Base-by-base conservation (phyloP, 768 basidiomycete genomes). In the Leccinum disarticulatum region DNA sequence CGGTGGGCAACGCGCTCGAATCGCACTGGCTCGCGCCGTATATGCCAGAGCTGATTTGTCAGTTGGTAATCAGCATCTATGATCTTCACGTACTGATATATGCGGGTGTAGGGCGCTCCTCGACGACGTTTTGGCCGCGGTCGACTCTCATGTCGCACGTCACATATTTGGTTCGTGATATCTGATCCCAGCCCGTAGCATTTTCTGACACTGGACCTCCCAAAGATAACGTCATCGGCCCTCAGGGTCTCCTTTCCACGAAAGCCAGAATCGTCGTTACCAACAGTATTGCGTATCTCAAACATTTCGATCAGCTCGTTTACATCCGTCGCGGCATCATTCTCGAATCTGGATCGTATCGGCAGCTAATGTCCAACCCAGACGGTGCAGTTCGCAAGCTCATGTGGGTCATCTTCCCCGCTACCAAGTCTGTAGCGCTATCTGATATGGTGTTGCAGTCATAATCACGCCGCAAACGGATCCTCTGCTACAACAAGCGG, bases 41-140 rank as follows among this genome's bases (percentile, higher is more conserved):
- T 98, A 98, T 73, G 87, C 93, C 3, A 83, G 95, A 49, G 93
- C 95, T 1, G 95, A 98, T 71, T 71, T 97, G 83, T 93, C 65
- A 67, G 85, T 73, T 6, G 15, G 28, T 13, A 7, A 30, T 6
- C 3, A 6, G 1, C 9, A 8, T 5, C 3, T 1, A 14, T 25
- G 0, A 30, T 17, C 13, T 1, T 22, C 25, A 55, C 3, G 49
- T 58, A 7, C 43, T 66, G 46, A 64, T 47, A 14, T 19, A 5
- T 41, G 1, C n/a, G 43, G 4, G 2, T 3, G 13, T 59, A 89
- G 87, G 33, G 77, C 90, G 52, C 81, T 98, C 2, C 79, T 98
- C 6, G 96, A 98, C 65, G 95, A 98, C 62, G 93, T 93, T 46
- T 80, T 98, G 35, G 88, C 91, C 28, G 89, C 89, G 15, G 87